A percentile compares a stretch with the other conserved stretches of the same genome.
These are phyloP conservation scores for Paramecium sonneborni DNA, from an alignment of 73 alveolate genomes.

Conservation along the genomic window DNA sequence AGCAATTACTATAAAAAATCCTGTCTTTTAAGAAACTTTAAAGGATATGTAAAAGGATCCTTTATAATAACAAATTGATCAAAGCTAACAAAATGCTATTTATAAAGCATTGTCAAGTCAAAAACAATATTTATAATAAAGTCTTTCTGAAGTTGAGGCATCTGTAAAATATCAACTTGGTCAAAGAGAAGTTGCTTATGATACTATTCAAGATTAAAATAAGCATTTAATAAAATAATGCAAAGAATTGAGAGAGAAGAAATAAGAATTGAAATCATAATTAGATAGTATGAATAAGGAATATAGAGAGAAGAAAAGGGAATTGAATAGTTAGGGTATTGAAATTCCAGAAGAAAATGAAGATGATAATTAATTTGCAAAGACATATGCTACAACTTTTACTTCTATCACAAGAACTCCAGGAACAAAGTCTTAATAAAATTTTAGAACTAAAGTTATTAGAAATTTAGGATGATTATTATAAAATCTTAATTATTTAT, in stretches of 20 bases:
- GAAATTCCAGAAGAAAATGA: slow-evolving; percentile 30
- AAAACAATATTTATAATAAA: not conserved
- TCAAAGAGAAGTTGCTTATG: slow-evolving; percentile 45
- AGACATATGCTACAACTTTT: slow-evolving; percentile 2
- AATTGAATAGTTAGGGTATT: slow-evolving; percentile 20
- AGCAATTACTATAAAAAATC: slow-evolving; percentile 9
- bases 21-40: slow-evolving; percentile 35
- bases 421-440: slow-evolving; percentile 9
- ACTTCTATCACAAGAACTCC: not conserved
- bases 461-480: not conserved
- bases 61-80: slow-evolving; percentile 36
- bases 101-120: slow-evolving; percentile 40
- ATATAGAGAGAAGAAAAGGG: slow-evolving; percentile 59
- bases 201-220: slow-evolving; percentile 18
- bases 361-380: not conserved
- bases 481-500: not conserved
- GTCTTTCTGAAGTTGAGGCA: slow-evolving; percentile 22
- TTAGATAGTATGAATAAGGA: slow-evolving; percentile 50
- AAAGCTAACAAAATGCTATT: slow-evolving; percentile 26
- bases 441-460: slow-evolving; percentile 23
- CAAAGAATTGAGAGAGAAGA: slow-evolving; percentile 45
- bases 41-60: slow-evolving; percentile 61
- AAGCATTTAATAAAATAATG: slow-evolving; percentile 16
- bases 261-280: slow-evolving; percentile 32
- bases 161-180: slow-evolving; percentile 18